Percentiles rank a stretch among this genome's conserved stretches.
Conservation (phyloP, 768 basidiomycete species). For the Infundibulicybe gibba region DNA sequence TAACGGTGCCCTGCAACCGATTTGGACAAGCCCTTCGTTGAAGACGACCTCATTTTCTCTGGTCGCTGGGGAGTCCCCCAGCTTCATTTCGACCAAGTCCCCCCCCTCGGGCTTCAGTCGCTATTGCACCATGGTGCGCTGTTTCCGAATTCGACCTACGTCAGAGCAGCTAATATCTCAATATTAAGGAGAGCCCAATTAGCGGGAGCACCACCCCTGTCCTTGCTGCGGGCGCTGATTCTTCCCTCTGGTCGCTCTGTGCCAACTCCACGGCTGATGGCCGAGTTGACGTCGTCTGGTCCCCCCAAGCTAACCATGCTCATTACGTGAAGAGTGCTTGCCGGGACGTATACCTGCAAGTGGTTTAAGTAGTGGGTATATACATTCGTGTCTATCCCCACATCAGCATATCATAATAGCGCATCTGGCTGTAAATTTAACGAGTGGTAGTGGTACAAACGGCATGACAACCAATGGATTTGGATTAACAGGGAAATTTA, state of each 20-base stretch:
- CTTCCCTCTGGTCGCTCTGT: slow-evolving; percentile 16
- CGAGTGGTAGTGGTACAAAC: too few relatives aligned
- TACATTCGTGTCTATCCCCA: too few relatives aligned
- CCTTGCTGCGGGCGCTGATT: slow-evolving; percentile 7
- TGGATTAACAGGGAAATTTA: too few relatives aligned
- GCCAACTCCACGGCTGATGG: slow-evolving; percentile 13
- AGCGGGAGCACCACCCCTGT: slow-evolving; percentile 7
- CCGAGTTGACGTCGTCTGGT: slow-evolving; percentile 15
- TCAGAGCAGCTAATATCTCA: too few relatives aligned
- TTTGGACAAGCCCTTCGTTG: slow-evolving; percentile 1
- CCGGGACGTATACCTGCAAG: slow-evolving; percentile 7
- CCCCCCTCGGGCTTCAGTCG: slow-evolving; percentile 3
- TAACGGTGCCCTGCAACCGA: slow-evolving; percentile 6
- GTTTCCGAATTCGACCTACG: neutral
- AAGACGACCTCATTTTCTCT: slow-evolving; percentile 9
- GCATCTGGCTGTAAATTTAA: too few relatives aligned
- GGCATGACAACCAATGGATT: too few relatives aligned
- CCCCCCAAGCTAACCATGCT: slow-evolving; percentile 10
- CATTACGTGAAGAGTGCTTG: slow-evolving; percentile 11
- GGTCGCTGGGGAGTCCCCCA: slow-evolving; percentile 7
- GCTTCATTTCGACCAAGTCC: slow-evolving; percentile 9
- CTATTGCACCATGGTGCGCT: slow-evolving; percentile 11
- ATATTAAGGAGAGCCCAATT: slow-evolving; percentile 4
- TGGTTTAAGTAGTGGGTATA: neutral
- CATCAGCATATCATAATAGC: too few relatives aligned